phyloP scores from a whole-genome alignment of 257 asterid species.

The Jacaranda mimosifolia region DNA sequence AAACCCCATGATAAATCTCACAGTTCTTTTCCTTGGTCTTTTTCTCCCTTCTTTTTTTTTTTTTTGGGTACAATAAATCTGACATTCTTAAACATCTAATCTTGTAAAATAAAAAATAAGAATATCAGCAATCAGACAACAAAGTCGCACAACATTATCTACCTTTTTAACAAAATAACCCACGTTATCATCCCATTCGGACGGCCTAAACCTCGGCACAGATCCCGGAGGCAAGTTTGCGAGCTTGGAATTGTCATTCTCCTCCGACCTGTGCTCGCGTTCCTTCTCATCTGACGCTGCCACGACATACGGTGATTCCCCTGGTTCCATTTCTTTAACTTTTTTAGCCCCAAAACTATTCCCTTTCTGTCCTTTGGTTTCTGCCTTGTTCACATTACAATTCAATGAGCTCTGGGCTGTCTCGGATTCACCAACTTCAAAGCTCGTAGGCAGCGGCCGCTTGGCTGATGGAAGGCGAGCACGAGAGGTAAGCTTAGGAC shows the following conservation, averaged over 20 bases:
- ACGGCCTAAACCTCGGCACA: conserved; percentile 44
- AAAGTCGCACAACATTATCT: conserved; percentile 18
- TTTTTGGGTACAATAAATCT: no score
- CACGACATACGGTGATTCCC: conserved; percentile 58
- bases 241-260: conserved; percentile 32
- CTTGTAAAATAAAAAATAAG: conserved; percentile 1
- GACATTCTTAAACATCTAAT: background rate
- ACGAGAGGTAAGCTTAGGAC: conserved; percentile 69
- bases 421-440: conserved; percentile 43
- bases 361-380: conserved; percentile 39
- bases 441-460: conserved; percentile 57
- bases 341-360: conserved; percentile 57
- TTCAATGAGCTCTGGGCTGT: conserved; percentile 34
- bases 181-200: conserved; percentile 58
- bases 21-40: background rate
- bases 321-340: conserved; percentile 47
- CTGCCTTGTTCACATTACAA: conserved; percentile 34
- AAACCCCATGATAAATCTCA: conserved; percentile 15
- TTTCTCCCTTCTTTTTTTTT: background rate
- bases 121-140: conserved; percentile 17
- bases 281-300: conserved; percentile 42
- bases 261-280: conserved; percentile 39
- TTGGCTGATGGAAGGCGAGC: conserved; percentile 77
- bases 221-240: conserved; percentile 36
- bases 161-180: conserved; percentile 77